Evolutionary conservation across 176 grass and related monocot species (phyloP), one percentile per base, ranked within the genome.

Genomic region (Dactylis glomerata): DNA sequence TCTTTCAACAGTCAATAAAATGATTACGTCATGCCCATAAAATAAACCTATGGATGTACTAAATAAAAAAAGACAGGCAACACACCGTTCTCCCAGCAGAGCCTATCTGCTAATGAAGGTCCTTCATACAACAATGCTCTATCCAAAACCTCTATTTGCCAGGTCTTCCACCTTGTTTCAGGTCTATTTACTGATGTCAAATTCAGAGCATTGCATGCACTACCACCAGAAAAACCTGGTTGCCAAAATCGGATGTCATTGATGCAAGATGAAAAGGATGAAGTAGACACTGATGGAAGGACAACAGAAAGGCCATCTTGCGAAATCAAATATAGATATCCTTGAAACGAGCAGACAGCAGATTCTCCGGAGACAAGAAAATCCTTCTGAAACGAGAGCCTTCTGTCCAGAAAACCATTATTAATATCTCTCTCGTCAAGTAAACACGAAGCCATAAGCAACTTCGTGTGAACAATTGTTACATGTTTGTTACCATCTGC

Each of bases 131-230:
- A 75, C 68, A 95, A 84, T 6, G 89, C 81, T 89, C 91, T 87
- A 90, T 98, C 93, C 78, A 98, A 92, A 61, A 98, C 85, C 75
- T 98, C 93, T 83, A 92, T 90, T 80, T 98, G 93, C 96, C 96
- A 98, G 19, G 87, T 27, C 73, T 73, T 92, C 89, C 80, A 98
- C 24, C 37, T 86, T 76, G 86, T 91, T 79, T 77, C 73, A 87
- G 77, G 81, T 92, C 64, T 84, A 65, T 72, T 81, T 88, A 79
- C 73, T 32, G 30, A 54, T 40, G 82, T 57, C 47, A 90, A 83
- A 79, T 92, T 86, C 79, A 87, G 37, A 82, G 79, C 82, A 81
- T 87, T 58, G 73, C 73, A 83, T 66, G 86, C 51, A 57, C 68
- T 54, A 62, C 31, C 75, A 73, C 37, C 27, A 88, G 70, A 27